A percentile compares a stretch with the other conserved stretches of the same genome.
phyloP scores from a whole-genome alignment of 805 yeast genomes.

The Myxozyma melibiosi region DNA sequence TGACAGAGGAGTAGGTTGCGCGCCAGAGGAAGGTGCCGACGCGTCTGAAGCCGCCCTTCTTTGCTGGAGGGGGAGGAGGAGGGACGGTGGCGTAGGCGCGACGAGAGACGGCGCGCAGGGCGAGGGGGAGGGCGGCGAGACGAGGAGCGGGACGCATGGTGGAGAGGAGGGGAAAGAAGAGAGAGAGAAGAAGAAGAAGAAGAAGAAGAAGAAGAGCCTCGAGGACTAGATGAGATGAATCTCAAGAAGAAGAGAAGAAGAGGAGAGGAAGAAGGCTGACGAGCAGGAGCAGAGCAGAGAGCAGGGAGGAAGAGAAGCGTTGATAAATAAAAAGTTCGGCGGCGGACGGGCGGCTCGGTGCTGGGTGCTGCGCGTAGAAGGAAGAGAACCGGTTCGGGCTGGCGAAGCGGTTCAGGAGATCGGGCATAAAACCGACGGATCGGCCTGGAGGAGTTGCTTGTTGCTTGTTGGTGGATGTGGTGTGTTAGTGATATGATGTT shows the following conservation, averaged over 20 bases:
- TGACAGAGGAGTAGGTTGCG: slow-evolving; percentile 22
- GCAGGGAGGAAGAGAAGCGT: background rate
- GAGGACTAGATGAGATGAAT: no score
- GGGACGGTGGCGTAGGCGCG: slow-evolving; percentile 15
- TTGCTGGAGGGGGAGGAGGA: slow-evolving; percentile 4
- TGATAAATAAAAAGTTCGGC: background rate
- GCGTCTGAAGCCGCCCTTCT: slow-evolving; percentile 15
- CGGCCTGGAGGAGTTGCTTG: background rate
- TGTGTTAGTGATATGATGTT: no score
- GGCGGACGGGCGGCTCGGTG: slow-evolving; percentile 6
- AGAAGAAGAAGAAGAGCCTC: no score
- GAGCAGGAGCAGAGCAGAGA: background rate
- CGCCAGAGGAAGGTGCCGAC: slow-evolving; percentile 24
- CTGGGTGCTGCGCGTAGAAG: no score
- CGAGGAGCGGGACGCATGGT: background rate
- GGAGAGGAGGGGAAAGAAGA: background rate
- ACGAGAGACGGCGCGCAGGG: background rate
- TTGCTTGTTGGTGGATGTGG: no score
- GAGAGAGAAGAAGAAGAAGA: background rate
- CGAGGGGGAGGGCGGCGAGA: background rate
- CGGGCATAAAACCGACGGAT: slow-evolving; percentile 1
- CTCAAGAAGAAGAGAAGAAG: background rate
- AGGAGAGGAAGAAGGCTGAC: background rate
- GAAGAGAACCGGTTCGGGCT: background rate
- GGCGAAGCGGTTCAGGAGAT: no score